Percentiles rank a stretch among this genome's conserved stretches.
Conservation (phyloP, 768 basidiomycete genomes). For the Mycena rosella region DNA sequence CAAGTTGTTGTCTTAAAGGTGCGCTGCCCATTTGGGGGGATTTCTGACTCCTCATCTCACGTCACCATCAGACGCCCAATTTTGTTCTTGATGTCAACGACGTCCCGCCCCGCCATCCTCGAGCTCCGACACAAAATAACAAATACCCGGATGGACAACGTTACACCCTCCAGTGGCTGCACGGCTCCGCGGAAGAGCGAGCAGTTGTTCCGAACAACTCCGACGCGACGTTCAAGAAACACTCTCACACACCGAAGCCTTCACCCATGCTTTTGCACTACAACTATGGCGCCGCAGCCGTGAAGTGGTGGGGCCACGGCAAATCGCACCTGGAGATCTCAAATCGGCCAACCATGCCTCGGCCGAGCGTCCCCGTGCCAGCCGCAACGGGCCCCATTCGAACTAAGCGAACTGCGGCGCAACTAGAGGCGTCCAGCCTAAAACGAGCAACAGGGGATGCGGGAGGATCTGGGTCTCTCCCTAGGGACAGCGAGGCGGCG, state of each 20-base stretch:
- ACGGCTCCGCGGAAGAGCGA: neutral
- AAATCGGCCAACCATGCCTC: constrained; percentile 33
- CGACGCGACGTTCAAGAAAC: constrained; percentile 44
- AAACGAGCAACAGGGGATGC: neutral
- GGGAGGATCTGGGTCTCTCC: constrained; percentile 20
- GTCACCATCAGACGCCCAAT: constrained; percentile 24
- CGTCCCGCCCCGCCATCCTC: constrained; percentile 20
- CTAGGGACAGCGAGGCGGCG: neutral
- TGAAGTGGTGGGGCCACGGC: constrained; percentile 43
- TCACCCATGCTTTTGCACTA: constrained; percentile 46
- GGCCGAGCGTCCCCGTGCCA: constrained; percentile 38
- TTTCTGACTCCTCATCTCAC: constrained; percentile 5
- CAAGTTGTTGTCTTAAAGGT: constrained; percentile 13
- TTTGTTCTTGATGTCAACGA: constrained; percentile 19
- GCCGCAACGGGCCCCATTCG: constrained; percentile 34
- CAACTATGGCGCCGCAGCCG: constrained; percentile 47
- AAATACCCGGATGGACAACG: constrained; percentile 34
- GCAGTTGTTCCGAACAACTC: neutral
- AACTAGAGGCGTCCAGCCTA: neutral
- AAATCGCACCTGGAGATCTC: constrained; percentile 12
- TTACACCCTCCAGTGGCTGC: constrained; percentile 44
- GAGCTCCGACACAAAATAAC: neutral
- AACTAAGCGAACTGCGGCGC: constrained; percentile 12
- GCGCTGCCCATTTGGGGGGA: constrained; percentile 3
- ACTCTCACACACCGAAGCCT: constrained; percentile 37